Conservation (phyloP, 176 grass and related monocot genomes). For the Triticum turgidum region DNA sequence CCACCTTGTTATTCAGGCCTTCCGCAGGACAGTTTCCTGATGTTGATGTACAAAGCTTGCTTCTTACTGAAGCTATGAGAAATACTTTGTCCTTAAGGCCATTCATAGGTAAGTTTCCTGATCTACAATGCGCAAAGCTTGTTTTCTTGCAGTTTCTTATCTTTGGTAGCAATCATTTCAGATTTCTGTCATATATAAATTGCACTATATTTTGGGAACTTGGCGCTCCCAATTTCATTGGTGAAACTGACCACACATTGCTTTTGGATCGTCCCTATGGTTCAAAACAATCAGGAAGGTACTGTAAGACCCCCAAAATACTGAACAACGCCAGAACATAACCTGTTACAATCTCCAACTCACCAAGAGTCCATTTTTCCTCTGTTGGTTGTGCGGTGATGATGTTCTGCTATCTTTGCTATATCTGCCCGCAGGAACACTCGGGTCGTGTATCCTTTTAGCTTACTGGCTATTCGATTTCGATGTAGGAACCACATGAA, state of each 20-base stretch:
- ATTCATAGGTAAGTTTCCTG: background rate
- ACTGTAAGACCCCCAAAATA: too few relatives aligned
- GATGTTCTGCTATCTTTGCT: background rate
- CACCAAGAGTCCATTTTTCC: background rate
- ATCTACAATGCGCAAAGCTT: background rate
- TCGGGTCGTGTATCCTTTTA: too few relatives aligned
- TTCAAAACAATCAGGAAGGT: background rate
- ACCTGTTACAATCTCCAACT: background rate
- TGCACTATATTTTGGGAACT: background rate
- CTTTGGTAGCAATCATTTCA: background rate
- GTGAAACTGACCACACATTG: background rate
- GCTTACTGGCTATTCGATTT: too few relatives aligned
- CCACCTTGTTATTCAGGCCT: background rate
- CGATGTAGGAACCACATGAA: too few relatives aligned
- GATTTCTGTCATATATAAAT: background rate
- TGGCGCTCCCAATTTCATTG: background rate
- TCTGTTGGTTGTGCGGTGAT: background rate
- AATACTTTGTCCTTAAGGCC: background rate
- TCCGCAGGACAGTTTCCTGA: background rate
- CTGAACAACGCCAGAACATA: too few relatives aligned
- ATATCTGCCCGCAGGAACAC: too few relatives aligned
- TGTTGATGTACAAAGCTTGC: background rate
- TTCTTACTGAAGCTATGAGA: background rate
- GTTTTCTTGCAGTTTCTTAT: background rate
- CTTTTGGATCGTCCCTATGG: background rate